These are phyloP conservation scores for Penicillium diatomitis DNA, from an alignment of 495 filamentous ascomycete species.

Conservation along the genomic window DNA sequence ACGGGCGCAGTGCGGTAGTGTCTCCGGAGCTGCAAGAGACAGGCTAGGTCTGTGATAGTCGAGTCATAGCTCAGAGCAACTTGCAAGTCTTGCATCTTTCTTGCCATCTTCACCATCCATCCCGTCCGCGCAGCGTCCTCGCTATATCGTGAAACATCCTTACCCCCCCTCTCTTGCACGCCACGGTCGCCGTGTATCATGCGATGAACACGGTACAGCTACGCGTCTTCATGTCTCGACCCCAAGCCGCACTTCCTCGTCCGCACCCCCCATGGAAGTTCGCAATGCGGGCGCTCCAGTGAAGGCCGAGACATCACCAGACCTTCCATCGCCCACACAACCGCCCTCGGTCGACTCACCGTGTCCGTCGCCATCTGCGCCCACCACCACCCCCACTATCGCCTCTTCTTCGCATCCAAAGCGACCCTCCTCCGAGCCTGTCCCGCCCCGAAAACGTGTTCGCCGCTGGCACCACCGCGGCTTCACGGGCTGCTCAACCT, in stretches of 20 bases:
- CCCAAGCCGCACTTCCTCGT: conserved; percentile 3
- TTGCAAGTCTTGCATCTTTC: no score
- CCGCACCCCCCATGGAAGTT: conserved; percentile 3
- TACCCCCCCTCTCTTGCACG: background rate
- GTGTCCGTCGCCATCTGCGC: background rate
- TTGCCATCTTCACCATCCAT: no score
- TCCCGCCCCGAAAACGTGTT: conserved; percentile 33
- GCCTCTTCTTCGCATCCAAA: background rate
- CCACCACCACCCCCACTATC: no score
- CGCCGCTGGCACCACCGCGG: conserved; percentile 33
- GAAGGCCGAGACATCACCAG: background rate
- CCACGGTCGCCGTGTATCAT: background rate
- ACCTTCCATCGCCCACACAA: background rate
- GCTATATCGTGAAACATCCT: background rate
- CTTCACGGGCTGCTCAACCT: conserved; percentile 34
- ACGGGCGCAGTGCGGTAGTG: no score
- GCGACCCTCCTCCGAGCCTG: conserved; percentile 8
- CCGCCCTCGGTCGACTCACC: background rate
- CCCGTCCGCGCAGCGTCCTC: no score
- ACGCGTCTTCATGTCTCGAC: conserved; percentile 19
- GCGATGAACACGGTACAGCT: background rate
- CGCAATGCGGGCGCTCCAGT: conserved; percentile 2
- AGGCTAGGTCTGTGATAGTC: no score
- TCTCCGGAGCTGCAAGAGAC: no score
- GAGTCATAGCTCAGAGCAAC: no score